These are phyloP conservation scores for Monosporascus sp. DNA, from an alignment of 2,329 filamentous ascomycete genomes.

Conservation along the genomic window DNA sequence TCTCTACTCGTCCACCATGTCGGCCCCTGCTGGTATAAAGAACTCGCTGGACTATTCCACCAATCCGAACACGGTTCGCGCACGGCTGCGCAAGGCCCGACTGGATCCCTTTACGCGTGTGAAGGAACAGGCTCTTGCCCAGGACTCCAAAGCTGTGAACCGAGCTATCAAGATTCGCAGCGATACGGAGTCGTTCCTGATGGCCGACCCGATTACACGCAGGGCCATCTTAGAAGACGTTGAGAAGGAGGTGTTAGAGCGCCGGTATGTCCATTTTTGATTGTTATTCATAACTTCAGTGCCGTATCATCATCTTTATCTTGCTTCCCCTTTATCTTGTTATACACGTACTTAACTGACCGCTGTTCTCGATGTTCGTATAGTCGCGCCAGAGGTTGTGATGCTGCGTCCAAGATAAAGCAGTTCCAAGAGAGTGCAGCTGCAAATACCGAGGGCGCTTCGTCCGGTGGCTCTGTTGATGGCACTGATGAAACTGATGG, in stretches of 20 bases:
- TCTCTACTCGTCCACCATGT: slow-evolving; percentile 3
- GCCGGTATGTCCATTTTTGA: slow-evolving; percentile 4
- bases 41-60: slow-evolving; percentile 17
- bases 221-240: slow-evolving; percentile 6
- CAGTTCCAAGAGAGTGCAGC: too few relatives aligned
- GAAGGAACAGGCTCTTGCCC: slow-evolving; percentile 13
- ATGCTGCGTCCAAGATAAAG: too few relatives aligned
- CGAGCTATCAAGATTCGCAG: slow-evolving; percentile 10
- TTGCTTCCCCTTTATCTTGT: too few relatives aligned
- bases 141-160: slow-evolving; percentile 17
- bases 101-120: slow-evolving; percentile 7
- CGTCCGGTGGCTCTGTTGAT: too few relatives aligned
- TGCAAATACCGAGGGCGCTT: too few relatives aligned
- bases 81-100: slow-evolving; percentile 13
- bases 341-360: not conserved
- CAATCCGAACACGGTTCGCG: slow-evolving; percentile 19
- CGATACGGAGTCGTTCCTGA: slow-evolving; percentile 7
- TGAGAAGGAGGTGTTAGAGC: slow-evolving; percentile 13
- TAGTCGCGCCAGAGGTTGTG: too few relatives aligned
- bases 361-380: not conserved
- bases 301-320: too few relatives aligned
- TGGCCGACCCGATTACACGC: slow-evolving; percentile 1
- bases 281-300: too few relatives aligned
- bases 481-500: too few relatives aligned
- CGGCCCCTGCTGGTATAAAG: slow-evolving; percentile 5